These are phyloP conservation scores for Cucurbita ficifolia DNA, from an alignment of 306 rosid genomes.

Conservation along the genomic window DNA sequence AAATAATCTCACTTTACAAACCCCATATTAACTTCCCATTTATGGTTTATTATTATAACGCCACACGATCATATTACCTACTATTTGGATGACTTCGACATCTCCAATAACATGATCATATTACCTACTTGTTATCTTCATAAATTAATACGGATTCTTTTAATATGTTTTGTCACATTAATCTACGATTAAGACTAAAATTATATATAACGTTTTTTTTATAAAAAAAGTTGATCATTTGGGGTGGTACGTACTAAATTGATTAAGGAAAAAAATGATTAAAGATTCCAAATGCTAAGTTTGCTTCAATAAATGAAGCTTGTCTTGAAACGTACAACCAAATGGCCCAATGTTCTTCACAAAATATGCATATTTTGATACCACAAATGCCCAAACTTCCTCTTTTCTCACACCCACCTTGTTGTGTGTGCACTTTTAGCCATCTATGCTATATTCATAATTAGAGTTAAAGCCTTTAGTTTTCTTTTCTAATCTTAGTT, in stretches of 20 bases:
- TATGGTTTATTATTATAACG: no score
- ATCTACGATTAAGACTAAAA: no score
- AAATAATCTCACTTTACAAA: background rate
- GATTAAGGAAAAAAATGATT: conserved; percentile 21
- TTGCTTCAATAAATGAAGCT: conserved; percentile 24
- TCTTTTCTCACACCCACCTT: background rate
- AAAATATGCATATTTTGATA: background rate
- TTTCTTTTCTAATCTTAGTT: background rate
- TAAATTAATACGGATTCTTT: no score
- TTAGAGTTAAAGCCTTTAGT: background rate
- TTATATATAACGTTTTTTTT: no score
- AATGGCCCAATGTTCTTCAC: conserved; percentile 1
- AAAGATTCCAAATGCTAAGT: conserved; percentile 28
- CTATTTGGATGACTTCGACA: no score
- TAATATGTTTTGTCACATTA: no score
- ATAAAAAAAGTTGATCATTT: conserved; percentile 4
- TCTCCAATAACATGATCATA: no score
- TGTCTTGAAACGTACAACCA: conserved; percentile 27
- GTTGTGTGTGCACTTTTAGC: background rate
- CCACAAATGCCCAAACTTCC: background rate
- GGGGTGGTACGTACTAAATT: conserved; percentile 12
- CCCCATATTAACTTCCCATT: background rate
- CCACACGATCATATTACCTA: no score
- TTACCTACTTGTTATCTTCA: no score
- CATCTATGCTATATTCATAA: background rate